Conservation (phyloP, 768 basidiomycete genomes). For the Lentinula sp. region DNA sequence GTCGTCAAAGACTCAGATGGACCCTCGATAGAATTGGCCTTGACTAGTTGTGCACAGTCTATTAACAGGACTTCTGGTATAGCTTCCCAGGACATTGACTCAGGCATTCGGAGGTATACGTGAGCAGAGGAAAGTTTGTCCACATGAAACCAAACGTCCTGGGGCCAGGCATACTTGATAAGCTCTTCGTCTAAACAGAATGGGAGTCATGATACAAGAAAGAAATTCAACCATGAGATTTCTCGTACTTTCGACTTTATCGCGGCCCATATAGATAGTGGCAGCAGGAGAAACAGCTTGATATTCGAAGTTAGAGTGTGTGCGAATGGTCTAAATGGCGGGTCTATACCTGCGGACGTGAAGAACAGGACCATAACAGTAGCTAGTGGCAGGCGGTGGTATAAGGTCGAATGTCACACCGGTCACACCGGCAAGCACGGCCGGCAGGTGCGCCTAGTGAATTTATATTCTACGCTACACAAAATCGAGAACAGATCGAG, state of each 20-base stretch:
- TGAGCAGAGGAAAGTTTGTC: conserved; percentile 97
- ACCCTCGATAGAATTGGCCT: conserved; percentile 98
- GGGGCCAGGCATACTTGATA: conserved; percentile 87
- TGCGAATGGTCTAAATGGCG: conserved; percentile 2
- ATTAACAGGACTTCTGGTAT: conserved; percentile 73
- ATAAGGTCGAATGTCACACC: neutral
- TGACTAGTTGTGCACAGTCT: conserved; percentile 93
- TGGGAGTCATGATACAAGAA: neutral
- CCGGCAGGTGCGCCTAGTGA: neutral
- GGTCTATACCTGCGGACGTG: conserved; percentile 41
- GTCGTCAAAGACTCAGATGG: neutral
- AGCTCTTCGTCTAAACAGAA: conserved; percentile 78
- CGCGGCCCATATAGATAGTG: conserved; percentile 89
- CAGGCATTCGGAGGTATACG: conserved; percentile 89
- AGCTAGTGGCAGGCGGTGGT: too few species aligned
- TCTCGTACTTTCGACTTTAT: conserved; percentile 88
- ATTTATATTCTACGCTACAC: too few species aligned
- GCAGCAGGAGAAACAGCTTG: conserved; percentile 59
- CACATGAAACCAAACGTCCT: conserved; percentile 94
- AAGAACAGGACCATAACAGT: conserved; percentile 59
- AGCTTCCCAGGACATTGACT: conserved; percentile 80
- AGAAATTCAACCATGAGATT: neutral
- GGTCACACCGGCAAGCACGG: neutral
- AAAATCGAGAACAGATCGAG: too few species aligned
- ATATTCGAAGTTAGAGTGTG: conserved; percentile 5